Evolutionary conservation across 2,329 filamentous ascomycete species (phyloP).

Genomic region (Fusarium austroafricanum): DNA sequence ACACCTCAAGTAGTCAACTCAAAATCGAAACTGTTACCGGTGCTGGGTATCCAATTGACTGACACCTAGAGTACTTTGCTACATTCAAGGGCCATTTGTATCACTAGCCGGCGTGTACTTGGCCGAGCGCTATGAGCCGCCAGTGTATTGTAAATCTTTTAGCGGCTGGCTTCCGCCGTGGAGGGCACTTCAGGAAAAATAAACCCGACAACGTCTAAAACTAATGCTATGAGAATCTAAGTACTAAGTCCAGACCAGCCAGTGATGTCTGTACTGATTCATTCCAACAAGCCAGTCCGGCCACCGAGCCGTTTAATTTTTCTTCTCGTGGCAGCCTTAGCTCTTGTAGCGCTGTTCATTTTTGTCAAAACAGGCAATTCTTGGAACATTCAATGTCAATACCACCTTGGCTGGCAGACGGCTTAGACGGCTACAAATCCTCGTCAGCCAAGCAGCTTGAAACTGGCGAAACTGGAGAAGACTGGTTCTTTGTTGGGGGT

Average conservation of each 20-base stretch:
- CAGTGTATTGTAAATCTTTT: conserved; percentile 13
- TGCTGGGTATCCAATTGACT: conserved; percentile 1
- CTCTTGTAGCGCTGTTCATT: conserved; percentile 22
- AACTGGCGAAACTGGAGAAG: background rate
- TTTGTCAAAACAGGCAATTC: conserved; percentile 22
- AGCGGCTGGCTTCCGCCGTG: conserved; percentile 3
- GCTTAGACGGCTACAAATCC: conserved; percentile 29
- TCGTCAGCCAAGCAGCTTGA: conserved; percentile 35
- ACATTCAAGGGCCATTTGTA: background rate
- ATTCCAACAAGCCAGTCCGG: conserved; percentile 36
- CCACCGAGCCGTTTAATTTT: conserved; percentile 31
- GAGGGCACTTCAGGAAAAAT: conserved; percentile 18
- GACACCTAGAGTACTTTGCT: background rate
- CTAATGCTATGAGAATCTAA: background rate
- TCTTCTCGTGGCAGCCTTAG: conserved; percentile 23
- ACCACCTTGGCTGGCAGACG: conserved; percentile 4
- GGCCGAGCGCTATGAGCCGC: conserved; percentile 4
- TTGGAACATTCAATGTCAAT: background rate
- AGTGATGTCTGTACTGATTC: conserved; percentile 16
- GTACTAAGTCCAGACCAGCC: conserved; percentile 10
- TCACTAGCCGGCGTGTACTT: background rate
- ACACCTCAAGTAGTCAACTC: background rate
- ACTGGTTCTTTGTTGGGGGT: conserved; percentile 21
- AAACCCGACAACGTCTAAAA: background rate
- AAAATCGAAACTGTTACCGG: background rate